A percentile compares a stretch with the other conserved stretches of the same genome.
phyloP scores from a whole-genome alignment of 2,329 filamentous ascomycete species.

The Tolypocladium ophioglossoides region DNA sequence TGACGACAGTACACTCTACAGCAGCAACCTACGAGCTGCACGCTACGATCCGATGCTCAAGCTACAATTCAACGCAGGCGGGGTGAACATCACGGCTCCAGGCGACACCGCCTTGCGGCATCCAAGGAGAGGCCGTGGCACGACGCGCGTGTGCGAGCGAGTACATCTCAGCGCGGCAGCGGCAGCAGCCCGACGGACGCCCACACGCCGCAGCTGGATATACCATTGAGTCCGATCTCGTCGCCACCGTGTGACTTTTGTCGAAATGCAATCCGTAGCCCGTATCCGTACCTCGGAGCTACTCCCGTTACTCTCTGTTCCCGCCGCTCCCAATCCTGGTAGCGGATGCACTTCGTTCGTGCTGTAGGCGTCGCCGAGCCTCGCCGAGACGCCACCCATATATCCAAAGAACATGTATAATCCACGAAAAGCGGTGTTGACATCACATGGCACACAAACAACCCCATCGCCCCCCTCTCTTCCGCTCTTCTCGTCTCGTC shows the following conservation, averaged over 20 bases:
- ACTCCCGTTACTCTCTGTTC: not conserved
- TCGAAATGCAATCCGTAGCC: not conserved
- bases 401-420: not conserved
- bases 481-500: not conserved
- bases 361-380: not conserved
- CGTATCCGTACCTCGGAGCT: not conserved
- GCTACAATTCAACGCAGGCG: not conserved
- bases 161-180: constrained; percentile 1
- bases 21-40: no score
- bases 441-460: not conserved
- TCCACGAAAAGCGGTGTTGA: not conserved
- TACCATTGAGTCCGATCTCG: not conserved
- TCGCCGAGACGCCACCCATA: not conserved
- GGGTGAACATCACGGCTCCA: not conserved
- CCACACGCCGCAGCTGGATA: not conserved
- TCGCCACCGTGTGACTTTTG: not conserved
- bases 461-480: not conserved
- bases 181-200: not conserved
- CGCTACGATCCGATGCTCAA: not conserved
- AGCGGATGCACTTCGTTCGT: not conserved
- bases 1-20: not conserved
- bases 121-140: not conserved
- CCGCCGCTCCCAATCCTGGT: not conserved
- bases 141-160: not conserved
- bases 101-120: constrained; percentile 3